A percentile compares a stretch with the other conserved stretches of the same genome.
These are phyloP conservation scores for Wickerhamomyces kurtzmanii DNA, from an alignment of 805 yeast species.

Conservation along the genomic window DNA sequence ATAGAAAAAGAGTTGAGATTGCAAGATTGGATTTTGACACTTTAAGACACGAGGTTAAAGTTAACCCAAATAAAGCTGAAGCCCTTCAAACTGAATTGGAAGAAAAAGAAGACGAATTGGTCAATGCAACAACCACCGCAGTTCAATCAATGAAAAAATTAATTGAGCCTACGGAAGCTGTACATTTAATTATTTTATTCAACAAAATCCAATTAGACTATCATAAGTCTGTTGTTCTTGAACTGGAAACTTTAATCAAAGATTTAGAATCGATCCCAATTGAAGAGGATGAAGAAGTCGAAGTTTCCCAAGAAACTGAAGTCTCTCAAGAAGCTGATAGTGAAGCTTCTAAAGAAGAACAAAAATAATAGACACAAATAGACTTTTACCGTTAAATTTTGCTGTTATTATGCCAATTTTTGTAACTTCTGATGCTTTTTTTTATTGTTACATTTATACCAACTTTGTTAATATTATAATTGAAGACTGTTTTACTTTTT, in stretches of 20 bases:
- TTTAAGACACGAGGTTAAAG: constrained; percentile 45
- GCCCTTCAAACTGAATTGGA: constrained; percentile 23
- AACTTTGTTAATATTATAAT: too few species aligned
- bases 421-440: too few species aligned
- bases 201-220: constrained; percentile 62
- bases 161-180: constrained; percentile 56
- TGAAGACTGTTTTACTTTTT: too few species aligned
- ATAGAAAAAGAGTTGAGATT: constrained; percentile 60
- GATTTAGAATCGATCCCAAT: constrained; percentile 31
- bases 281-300: constrained; percentile 32
- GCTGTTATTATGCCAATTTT: too few species aligned
- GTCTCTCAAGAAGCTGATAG: constrained; percentile 4
- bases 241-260: constrained; percentile 34
- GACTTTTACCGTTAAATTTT: too few species aligned
- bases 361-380: too few species aligned
- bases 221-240: constrained; percentile 40
- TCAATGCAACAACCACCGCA: constrained; percentile 67
- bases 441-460: too few species aligned
- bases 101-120: constrained; percentile 68
- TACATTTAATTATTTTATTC: constrained; percentile 55
- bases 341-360: constrained; percentile 12
- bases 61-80: constrained; percentile 12
- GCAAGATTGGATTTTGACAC: constrained; percentile 66
- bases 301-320: constrained; percentile 18
- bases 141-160: constrained; percentile 71